Base-by-base conservation (phyloP, 2,329 filamentous ascomycete species). In the Fusarium udum region DNA sequence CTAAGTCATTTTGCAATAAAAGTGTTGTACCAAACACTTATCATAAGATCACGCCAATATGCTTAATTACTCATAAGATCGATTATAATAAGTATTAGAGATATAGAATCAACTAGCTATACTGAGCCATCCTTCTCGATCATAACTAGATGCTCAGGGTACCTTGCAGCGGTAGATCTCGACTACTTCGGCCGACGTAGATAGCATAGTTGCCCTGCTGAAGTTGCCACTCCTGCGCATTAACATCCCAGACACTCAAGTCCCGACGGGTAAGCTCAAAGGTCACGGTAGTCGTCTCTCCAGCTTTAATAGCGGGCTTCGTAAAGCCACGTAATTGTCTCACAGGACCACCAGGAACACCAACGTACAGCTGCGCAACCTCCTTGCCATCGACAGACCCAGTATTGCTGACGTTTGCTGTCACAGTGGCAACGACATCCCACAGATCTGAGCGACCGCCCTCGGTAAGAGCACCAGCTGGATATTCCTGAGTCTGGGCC, bases 161-260 rank as follows among this genome's bases (percentile, higher is more conserved):
- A 16, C 34, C 34, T 26, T 55, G 34, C 2, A 69, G 26, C 36
- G 67, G 65, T 1, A 69, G 36, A 16, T 69, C 52, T 4, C 67
- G 67, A 18, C 67, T 69, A 4, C 67, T 69, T 31, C 58, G 31
- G 3, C 67, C 67, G 16, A 69, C 65, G 2, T 20, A 59, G 1
- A 69, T 31, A 13, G 31, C 28, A n/a, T 69, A 69, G 10, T 31
- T 42, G 4, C 65, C 65, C 12, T 53, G 51, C 20, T 69, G 58
- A 12, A 69, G 52, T 14, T 52, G 59, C 67, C 67, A 69, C n/a
- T 69, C 59, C n/a, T 69, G 67, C 1, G 52, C 40, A 20, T 2
- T 14, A 7, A 69, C 48, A 26, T 69, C 7, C 67, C 67, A 69
- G 9, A 64, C 40, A 36, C 67, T 69, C 46, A 69, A 12, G 1